phyloP scores from a whole-genome alignment of 768 basidiomycete species.

The Mycena latifolia region DNA sequence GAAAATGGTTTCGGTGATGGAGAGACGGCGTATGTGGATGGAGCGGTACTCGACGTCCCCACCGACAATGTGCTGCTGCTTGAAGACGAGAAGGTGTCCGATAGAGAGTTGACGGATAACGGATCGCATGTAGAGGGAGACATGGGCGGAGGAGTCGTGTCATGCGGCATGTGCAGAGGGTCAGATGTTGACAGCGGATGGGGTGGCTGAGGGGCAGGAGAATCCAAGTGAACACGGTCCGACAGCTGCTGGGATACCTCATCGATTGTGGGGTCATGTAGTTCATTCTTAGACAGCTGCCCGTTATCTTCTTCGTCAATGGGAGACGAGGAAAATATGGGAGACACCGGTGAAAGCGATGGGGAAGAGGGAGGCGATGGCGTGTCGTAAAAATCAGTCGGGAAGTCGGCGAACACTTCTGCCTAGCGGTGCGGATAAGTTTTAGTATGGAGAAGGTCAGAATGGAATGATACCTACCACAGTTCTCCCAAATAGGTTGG shows the following conservation, averaged over 20 bases:
- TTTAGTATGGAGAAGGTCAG: background rate
- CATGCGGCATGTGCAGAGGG: background rate
- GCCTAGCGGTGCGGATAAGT: conserved; percentile 5
- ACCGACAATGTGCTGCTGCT: conserved; percentile 27
- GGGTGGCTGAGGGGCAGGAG: conserved; percentile 21
- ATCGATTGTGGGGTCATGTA: conserved; percentile 10
- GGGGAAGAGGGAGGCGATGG: conserved; percentile 22
- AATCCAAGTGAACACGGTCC: conserved; percentile 19
- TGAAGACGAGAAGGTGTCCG: conserved; percentile 11
- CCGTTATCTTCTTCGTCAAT: background rate
- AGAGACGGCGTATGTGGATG: conserved; percentile 26
- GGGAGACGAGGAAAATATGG: background rate
- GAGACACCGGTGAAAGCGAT: conserved; percentile 22
- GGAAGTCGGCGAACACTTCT: conserved; percentile 26
- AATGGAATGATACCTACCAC: background rate
- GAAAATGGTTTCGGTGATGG: conserved; percentile 19
- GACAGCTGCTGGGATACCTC: conserved; percentile 25
- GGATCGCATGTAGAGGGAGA: conserved; percentile 12
- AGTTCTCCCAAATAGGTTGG: conserved; percentile 27
- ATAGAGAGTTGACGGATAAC: conserved; percentile 2
- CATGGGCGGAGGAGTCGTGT: background rate
- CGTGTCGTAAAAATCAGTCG: conserved; percentile 20
- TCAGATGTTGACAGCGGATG: background rate
- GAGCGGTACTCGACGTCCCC: conserved; percentile 16
- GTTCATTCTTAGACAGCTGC: background rate